Percentiles rank a stretch among this genome's conserved stretches.
These are phyloP conservation scores for Cladosporium sp. DNA, from an alignment of 2,329 filamentous ascomycete genomes.

Conservation along the genomic window DNA sequence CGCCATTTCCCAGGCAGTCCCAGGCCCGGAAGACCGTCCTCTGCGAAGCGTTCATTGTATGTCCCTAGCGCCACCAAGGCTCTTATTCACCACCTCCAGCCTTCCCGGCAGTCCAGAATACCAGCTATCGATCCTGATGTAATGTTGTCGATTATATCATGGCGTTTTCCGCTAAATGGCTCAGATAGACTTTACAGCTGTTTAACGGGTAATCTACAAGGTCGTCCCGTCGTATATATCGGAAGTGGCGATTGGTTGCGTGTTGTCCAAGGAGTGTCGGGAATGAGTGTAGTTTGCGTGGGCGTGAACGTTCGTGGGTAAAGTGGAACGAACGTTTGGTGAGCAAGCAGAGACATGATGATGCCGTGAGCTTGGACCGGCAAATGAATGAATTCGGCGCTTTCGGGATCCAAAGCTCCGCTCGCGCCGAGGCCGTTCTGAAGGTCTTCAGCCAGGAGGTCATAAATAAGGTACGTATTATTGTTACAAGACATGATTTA, in stretches of 20 bases:
- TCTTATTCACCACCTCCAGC: not conserved
- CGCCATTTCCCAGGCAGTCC: slow-evolving; percentile 32
- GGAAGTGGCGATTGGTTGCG: not conserved
- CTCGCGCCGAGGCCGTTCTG: not conserved
- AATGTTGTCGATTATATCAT: not conserved
- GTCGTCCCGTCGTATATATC: too few species aligned
- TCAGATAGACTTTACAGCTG: not conserved
- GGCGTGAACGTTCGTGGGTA: not conserved
- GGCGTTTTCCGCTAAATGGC: not conserved
- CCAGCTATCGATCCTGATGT: slow-evolving; percentile 1
- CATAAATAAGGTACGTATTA: not conserved
- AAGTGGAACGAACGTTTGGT: too few species aligned
- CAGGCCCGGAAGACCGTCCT: slow-evolving; percentile 26
- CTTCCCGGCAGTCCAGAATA: not conserved
- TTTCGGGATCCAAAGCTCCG: not conserved
- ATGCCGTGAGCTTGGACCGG: not conserved
- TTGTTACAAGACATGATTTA: not conserved
- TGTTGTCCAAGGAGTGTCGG: not conserved
- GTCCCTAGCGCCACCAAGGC: not conserved
- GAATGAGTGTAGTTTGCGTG: not conserved
- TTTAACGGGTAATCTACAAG: not conserved
- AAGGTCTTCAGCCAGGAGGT: too few species aligned
- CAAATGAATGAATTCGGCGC: not conserved
- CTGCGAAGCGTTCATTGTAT: slow-evolving; percentile 1
- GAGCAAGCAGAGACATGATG: not conserved